Percentiles rank a stretch among this genome's conserved stretches.
phyloP scores from a whole-genome alignment of 169 alveolate genomes.

The Eimeria nieschulzi region DNA sequence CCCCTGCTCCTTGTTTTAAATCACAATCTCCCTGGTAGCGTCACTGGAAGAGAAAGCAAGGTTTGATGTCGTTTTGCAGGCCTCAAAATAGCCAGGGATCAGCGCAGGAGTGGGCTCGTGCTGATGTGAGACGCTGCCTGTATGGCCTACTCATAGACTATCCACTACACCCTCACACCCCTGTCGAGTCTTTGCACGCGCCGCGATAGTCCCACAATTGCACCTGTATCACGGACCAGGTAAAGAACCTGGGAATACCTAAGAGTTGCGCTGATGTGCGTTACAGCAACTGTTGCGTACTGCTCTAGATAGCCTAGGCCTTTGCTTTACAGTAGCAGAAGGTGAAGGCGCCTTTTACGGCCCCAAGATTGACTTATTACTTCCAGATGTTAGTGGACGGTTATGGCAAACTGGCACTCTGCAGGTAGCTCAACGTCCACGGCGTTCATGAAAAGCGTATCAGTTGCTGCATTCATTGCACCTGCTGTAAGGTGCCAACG shows the following conservation, averaged over 20 bases:
- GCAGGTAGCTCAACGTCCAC: slow-evolving; percentile 28
- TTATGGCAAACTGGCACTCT: slow-evolving; percentile 73
- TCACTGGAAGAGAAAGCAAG: background rate
- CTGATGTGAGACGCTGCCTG: slow-evolving; percentile 13
- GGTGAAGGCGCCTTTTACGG: slow-evolving; percentile 77
- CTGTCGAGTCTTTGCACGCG: background rate
- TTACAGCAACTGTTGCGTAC: slow-evolving; percentile 40
- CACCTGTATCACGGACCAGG: background rate
- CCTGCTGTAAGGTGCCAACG: no score
- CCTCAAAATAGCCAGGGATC: slow-evolving; percentile 54
- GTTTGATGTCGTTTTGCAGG: slow-evolving; percentile 7
- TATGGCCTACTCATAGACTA: background rate
- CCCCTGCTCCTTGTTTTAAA: no score
- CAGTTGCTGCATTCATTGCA: no score
- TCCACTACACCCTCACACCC: background rate
- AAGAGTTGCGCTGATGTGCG: background rate
- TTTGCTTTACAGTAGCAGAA: slow-evolving; percentile 3
- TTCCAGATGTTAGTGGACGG: slow-evolving; percentile 65
- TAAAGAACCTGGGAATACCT: background rate
- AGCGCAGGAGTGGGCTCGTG: slow-evolving; percentile 55
- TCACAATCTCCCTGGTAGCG: no score
- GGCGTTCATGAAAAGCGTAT: no score
- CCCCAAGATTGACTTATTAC: slow-evolving; percentile 71
- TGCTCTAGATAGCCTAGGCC: slow-evolving; percentile 13
- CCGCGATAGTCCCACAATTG: background rate